phyloP scores from a whole-genome alignment of 345 rosid species.

The Bruguiera sexangula region DNA sequence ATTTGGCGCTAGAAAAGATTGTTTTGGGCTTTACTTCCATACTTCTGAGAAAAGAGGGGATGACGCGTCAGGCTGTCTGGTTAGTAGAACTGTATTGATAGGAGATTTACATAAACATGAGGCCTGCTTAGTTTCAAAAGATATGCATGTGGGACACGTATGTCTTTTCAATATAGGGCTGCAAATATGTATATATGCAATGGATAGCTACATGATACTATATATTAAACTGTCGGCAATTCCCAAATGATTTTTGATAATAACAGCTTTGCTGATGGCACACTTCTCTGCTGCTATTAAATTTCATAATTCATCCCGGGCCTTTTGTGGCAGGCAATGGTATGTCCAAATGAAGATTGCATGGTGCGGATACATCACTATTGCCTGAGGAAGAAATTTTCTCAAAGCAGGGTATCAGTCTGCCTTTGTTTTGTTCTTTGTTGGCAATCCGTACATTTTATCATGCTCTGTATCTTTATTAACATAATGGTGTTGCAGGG shows the following conservation, averaged over 20 bases:
- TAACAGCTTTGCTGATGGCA: not conserved
- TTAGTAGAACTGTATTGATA: no score
- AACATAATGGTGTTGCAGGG: constrained; percentile 40
- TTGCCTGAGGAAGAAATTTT: constrained; percentile 60
- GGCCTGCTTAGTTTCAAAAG: no score
- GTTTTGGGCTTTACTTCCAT: no score
- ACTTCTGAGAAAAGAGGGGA: no score
- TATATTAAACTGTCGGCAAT: no score
- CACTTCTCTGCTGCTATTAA: not conserved
- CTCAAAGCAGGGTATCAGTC: constrained; percentile 43
- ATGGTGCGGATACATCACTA: constrained; percentile 63
- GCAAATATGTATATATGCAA: no score
- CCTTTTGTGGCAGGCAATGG: constrained; percentile 51
- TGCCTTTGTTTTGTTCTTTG: not conserved
- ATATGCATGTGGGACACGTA: no score
- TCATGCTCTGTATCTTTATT: not conserved
- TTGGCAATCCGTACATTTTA: not conserved
- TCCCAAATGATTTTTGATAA: not conserved
- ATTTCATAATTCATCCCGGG: constrained; percentile 5
- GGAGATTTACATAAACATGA: no score
- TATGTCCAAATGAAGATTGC: constrained; percentile 68
- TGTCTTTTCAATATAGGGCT: no score
- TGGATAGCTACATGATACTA: no score
- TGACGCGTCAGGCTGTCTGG: no score
- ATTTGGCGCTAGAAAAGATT: no score